Evolutionary conservation across 2,329 filamentous ascomycete genomes (phyloP), one percentile per base, ranked within the genome.

Genomic region (Neocucurbitaria cava): DNA sequence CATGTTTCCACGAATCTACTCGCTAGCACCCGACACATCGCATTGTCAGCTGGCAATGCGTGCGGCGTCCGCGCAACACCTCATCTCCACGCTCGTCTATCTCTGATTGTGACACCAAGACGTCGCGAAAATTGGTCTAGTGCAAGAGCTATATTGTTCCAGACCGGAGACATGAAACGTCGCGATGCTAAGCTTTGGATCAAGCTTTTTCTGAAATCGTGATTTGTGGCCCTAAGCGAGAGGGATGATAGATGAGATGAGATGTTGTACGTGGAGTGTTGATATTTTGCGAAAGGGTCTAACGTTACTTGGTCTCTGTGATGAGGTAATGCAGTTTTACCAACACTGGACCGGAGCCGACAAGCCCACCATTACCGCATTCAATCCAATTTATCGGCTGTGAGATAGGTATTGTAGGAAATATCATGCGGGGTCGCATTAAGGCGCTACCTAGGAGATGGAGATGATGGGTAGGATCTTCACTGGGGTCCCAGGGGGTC

Each of bases 81-180:
- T 30, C 23, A 43, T 43, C 26, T 43, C 41, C 57, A 56, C 56
- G 38, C 43, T 43, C 28, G 38, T 23, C 24, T 17, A 41, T 51
- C 31, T 5, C 15, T n/a, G n/a, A n/a, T n/a, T n/a, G n/a, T n/a
- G n/a, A n/a, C n/a, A n/a, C n/a, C n/a, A n/a, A n/a, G n/a, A n/a
- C n/a, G n/a, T n/a, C n/a, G n/a, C n/a, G n/a, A n/a, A n/a, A 30
- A 35, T 24, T 15, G 41, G 41, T n/a, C n/a, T 43, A 43, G 41
- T n/a, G 26, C 3, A 11, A n/a, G n/a, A n/a, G n/a, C n/a, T n/a
- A n/a, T n/a, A 24, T 17, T 35, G 33, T 40, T 40, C 24, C 21
- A 43, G 40, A 36, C 39, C 30, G 17, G 15, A 21, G 3, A n/a
- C 15, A 31, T 54, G 50, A 54, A 54, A 54, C 42, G n/a, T 15